Conservation (phyloP, 1,284 basidiomycete genomes). For the Coniferiporia weirii region DNA sequence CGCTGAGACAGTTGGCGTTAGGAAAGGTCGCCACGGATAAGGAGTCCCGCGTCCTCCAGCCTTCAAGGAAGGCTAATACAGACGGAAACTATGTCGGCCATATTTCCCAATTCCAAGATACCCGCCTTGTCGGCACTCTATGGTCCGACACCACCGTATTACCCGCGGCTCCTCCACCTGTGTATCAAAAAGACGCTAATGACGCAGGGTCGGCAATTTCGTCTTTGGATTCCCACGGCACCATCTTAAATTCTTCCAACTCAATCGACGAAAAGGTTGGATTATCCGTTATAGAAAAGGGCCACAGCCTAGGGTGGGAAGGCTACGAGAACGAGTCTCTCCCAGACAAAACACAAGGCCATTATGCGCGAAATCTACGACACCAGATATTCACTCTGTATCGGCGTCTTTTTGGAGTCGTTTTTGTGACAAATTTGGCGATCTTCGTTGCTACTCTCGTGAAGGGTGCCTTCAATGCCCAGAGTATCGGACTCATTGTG, state of each 20-base stretch:
- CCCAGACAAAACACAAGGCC: constrained; percentile 46
- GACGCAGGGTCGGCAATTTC: not conserved
- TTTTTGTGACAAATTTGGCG: constrained; percentile 49
- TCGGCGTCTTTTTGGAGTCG: constrained; percentile 51
- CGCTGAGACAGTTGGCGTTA: constrained; percentile 39
- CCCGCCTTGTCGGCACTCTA: not conserved
- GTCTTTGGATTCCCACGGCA: not conserved
- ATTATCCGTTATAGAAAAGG: constrained; percentile 26
- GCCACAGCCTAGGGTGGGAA: constrained; percentile 34
- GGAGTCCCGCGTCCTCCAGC: constrained; percentile 13
- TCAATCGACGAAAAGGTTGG: constrained; percentile 21
- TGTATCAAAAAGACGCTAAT: constrained; percentile 14
- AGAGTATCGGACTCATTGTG: constrained; percentile 43
- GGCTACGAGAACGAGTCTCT: constrained; percentile 47
- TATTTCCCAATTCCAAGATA: not conserved
- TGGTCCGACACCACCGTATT: constrained; percentile 6
- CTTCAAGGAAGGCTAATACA: constrained; percentile 12
- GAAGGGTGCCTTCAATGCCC: constrained; percentile 37
- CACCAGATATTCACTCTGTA: constrained; percentile 52
- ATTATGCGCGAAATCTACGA: constrained; percentile 44
- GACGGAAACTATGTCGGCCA: not conserved
- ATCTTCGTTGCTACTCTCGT: constrained; percentile 44
- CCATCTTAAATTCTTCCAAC: not conserved
- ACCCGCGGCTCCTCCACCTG: constrained; percentile 14
- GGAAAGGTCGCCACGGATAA: constrained; percentile 22